Evolutionary conservation across 1,284 basidiomycete genomes (phyloP).

Genomic region (Phenoliferia sp.): DNA sequence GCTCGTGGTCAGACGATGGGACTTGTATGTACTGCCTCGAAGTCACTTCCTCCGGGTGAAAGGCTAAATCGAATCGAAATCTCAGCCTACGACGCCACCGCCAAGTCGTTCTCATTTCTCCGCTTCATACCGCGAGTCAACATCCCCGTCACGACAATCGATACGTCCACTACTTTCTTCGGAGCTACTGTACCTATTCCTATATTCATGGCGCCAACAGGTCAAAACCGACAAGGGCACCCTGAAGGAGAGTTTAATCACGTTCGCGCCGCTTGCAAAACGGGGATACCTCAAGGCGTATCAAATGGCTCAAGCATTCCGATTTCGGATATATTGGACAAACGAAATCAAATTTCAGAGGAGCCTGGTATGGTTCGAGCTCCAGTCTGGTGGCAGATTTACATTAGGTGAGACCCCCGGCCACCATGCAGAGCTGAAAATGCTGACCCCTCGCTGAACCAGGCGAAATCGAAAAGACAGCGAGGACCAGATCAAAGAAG

Average conservation of each 20-base stretch:
- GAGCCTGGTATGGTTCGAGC: slow-evolving; percentile 20
- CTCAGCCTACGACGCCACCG: slow-evolving; percentile 15
- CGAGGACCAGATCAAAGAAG: slow-evolving; percentile 42
- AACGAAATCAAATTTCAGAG: slow-evolving; percentile 13
- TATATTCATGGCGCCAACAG: slow-evolving; percentile 73
- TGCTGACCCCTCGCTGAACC: neutral
- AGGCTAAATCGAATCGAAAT: too few species aligned
- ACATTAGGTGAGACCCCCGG: slow-evolving; percentile 40
- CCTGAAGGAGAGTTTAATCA: slow-evolving; percentile 50
- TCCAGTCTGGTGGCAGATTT: slow-evolving; percentile 39
- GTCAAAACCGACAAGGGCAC: slow-evolving; percentile 47
- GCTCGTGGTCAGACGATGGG: slow-evolving; percentile 33
- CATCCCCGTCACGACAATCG: slow-evolving; percentile 61
- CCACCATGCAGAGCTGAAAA: neutral
- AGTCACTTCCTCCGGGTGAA: too few species aligned
- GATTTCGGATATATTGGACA: slow-evolving; percentile 47
- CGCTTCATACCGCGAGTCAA: slow-evolving; percentile 78
- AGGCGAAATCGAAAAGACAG: slow-evolving; percentile 39
- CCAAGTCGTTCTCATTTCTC: slow-evolving; percentile 68
- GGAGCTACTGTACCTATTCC: slow-evolving; percentile 74
- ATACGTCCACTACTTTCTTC: slow-evolving; percentile 70
- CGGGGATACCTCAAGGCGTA: slow-evolving; percentile 44
- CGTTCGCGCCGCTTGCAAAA: slow-evolving; percentile 44
- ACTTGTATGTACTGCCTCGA: slow-evolving; percentile 8
- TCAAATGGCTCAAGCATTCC: slow-evolving; percentile 46